phyloP scores from a whole-genome alignment of 176 grass and related monocot species.

The Oryza nivara region DNA sequence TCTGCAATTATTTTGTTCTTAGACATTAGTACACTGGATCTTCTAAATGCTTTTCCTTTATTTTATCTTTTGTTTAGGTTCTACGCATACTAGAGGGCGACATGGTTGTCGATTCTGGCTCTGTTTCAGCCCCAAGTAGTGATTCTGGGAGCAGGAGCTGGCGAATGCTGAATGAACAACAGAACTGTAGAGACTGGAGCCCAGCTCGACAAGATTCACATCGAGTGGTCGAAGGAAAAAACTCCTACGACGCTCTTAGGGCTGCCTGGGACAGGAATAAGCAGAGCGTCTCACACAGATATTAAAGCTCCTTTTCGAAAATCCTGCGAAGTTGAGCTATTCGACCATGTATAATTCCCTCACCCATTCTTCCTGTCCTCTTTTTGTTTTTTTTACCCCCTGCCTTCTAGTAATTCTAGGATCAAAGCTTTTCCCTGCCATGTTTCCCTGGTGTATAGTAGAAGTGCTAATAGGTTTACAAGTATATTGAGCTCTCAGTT shows the following conservation, averaged over 20 bases:
- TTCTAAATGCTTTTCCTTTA: background rate
- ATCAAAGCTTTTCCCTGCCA: constrained; percentile 52
- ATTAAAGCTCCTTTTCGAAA: constrained; percentile 31
- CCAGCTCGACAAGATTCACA: constrained; percentile 51
- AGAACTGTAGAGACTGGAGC: constrained; percentile 49
- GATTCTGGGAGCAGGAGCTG: constrained; percentile 71
- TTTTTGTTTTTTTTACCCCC: background rate
- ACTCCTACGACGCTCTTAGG: constrained; percentile 55
- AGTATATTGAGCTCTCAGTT: constrained; percentile 46
- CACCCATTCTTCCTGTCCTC: constrained; percentile 1
- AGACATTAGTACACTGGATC: background rate
- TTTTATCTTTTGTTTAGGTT: constrained; percentile 51
- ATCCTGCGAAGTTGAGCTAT: constrained; percentile 22
- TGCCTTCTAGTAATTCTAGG: constrained; percentile 35
- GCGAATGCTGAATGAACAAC: constrained; percentile 54
- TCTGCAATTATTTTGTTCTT: background rate
- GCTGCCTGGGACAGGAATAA: constrained; percentile 71
- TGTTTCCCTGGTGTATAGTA: constrained; percentile 57
- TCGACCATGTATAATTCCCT: constrained; percentile 66
- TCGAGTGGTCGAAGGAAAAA: constrained; percentile 47
- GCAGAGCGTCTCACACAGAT: constrained; percentile 62
- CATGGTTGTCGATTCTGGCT: constrained; percentile 69
- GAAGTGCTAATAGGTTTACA: constrained; percentile 63
- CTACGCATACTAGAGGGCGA: constrained; percentile 93
- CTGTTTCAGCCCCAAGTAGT: constrained; percentile 59